These are phyloP conservation scores for Eustoma russellianum DNA, from an alignment of 257 asterid genomes.

Conservation along the genomic window DNA sequence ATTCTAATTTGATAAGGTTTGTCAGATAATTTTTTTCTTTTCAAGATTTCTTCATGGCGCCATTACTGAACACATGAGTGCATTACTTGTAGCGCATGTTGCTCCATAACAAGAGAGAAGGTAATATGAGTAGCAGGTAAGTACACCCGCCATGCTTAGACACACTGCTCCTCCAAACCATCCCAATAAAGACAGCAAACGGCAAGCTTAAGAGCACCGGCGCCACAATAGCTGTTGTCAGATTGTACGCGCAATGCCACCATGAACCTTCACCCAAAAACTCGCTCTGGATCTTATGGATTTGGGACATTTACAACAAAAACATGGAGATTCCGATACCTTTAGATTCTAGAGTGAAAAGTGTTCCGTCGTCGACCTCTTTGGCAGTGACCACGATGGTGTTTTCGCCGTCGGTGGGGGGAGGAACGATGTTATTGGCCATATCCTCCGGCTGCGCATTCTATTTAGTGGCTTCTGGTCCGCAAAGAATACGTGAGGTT, in stretches of 20 bases:
- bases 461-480: too few relatives aligned
- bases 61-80: too few relatives aligned
- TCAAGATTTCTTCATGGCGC: too few relatives aligned
- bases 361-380: constrained; percentile 48
- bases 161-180: constrained; percentile 52
- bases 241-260: constrained; percentile 64
- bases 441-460: too few relatives aligned
- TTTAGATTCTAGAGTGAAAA: constrained; percentile 55
- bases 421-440: too few relatives aligned
- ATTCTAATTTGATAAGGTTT: too few relatives aligned
- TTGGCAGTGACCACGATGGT: constrained; percentile 4
- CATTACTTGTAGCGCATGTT: constrained; percentile 49
- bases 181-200: constrained; percentile 45
- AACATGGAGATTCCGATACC: constrained; percentile 17
- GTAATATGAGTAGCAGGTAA: constrained; percentile 55
- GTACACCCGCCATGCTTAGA: constrained; percentile 32
- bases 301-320: too few relatives aligned
- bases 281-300: too few relatives aligned
- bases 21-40: too few relatives aligned
- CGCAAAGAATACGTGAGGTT: too few relatives aligned
- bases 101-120: constrained; percentile 54
- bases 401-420: too few relatives aligned
- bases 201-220: constrained; percentile 65
- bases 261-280: constrained; percentile 38
- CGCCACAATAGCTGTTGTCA: constrained; percentile 60